Conservation (phyloP, 106 monocot genomes). For the Dactylorhiza incarnata region DNA sequence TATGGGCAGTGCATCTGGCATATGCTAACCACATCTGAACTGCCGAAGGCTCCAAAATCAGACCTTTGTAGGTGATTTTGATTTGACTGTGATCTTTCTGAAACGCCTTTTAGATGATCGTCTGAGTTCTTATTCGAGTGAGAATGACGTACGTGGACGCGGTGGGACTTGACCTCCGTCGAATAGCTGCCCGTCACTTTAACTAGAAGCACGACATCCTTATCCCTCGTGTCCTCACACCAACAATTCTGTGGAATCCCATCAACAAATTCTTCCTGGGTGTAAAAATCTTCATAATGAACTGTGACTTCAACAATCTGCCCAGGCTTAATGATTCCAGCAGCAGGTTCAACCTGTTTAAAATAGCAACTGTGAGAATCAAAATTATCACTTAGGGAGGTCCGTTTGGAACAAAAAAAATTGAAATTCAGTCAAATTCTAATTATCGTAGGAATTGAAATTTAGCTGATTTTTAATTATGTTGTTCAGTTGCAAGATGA, state of each 20-base stretch:
- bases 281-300: conserved; percentile 63
- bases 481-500: too few species aligned
- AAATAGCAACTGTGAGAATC: background rate
- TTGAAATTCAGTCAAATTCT: too few species aligned
- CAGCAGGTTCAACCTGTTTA: conserved; percentile 60
- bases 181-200: conserved; percentile 55
- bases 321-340: conserved; percentile 56
- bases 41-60: conserved; percentile 34
- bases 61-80: conserved; percentile 49
- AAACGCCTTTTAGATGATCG: conserved; percentile 14
- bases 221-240: conserved; percentile 67
- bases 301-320: conserved; percentile 59
- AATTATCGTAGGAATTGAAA: too few species aligned
- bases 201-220: conserved; percentile 42
- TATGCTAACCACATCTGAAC: conserved; percentile 18
- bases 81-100: conserved; percentile 26
- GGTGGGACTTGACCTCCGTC: conserved; percentile 33
- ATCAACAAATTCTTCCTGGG: conserved; percentile 58
- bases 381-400: background rate
- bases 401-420: too few species aligned
- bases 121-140: conserved; percentile 15
- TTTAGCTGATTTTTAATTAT: too few species aligned
- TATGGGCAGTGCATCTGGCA: conserved; percentile 10
- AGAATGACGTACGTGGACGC: conserved; percentile 43
- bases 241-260: conserved; percentile 59